Evolutionary conservation across 1,139 yeast species (phyloP).

Genomic region (Kodamaea plutei): DNA sequence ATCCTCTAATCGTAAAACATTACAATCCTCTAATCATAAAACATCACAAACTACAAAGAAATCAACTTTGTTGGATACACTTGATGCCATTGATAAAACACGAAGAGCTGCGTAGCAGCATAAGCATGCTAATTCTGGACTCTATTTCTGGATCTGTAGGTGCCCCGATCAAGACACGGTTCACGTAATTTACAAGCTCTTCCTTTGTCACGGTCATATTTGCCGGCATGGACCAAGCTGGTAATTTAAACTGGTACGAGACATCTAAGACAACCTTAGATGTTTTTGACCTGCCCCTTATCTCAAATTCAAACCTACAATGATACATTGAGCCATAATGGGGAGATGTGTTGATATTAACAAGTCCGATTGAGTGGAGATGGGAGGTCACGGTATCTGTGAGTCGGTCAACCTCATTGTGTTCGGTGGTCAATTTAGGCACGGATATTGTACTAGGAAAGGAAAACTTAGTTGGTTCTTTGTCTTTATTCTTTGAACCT

Average conservation of each 20-base stretch:
- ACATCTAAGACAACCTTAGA: constrained; percentile 5
- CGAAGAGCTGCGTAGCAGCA: constrained; percentile 6
- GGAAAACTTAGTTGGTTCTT: no score
- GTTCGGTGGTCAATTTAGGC: no score
- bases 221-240: neutral
- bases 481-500: no score
- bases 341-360: no score
- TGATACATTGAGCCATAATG: constrained; percentile 5
- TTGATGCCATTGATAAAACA: constrained; percentile 11
- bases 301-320: constrained; percentile 7
- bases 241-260: constrained; percentile 5
- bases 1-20: no score
- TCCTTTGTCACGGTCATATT: constrained; percentile 8
- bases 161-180: constrained; percentile 7
- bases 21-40: no score
- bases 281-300: neutral
- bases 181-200: constrained; percentile 10
- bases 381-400: no score
- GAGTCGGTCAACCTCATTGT: no score
- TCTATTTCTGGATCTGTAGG: constrained; percentile 7
- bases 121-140: constrained; percentile 3
- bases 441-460: no score
- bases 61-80: no score
- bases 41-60: no score
- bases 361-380: no score